These are phyloP conservation scores for Sphagnum contortum DNA, from an alignment of 225 moss, liverwort and hornwort species.

Conservation along the genomic window DNA sequence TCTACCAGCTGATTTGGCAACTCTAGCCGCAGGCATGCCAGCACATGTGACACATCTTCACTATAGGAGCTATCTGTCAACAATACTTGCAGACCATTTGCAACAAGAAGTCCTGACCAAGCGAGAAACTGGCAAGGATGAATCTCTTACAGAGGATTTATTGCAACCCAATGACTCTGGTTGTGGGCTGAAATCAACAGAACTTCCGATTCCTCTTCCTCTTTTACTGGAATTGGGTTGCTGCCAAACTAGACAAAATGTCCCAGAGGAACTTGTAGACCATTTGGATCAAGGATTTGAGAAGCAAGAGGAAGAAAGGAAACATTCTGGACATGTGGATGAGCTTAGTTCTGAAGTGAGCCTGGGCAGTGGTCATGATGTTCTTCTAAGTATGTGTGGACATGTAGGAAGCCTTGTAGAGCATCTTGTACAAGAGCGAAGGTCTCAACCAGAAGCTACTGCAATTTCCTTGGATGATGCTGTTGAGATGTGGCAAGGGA, in stretches of 20 bases:
- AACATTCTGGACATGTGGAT: constrained; percentile 8
- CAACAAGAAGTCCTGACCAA: constrained; percentile 3
- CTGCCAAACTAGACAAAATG: no score
- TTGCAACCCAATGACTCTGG: constrained; percentile 3
- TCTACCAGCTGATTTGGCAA: constrained; percentile 33
- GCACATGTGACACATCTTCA: constrained; percentile 28
- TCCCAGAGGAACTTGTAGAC: neutral
- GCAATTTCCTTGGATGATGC: constrained; percentile 51
- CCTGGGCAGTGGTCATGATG: constrained; percentile 15
- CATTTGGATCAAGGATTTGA: neutral
- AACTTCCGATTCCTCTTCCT: constrained; percentile 34
- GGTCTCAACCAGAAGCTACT: constrained; percentile 9
- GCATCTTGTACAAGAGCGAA: constrained; percentile 17
- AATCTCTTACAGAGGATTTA: constrained; percentile 4
- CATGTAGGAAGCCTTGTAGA: constrained; percentile 28
- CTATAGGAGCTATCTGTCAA: constrained; percentile 27
- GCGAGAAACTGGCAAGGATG: constrained; percentile 1
- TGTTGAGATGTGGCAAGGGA: constrained; percentile 36
- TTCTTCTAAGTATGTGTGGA: constrained; percentile 33
- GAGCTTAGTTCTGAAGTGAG: neutral
- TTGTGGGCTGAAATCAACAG: neutral
- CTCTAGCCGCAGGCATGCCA: constrained; percentile 46
- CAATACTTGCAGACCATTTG: constrained; percentile 17
- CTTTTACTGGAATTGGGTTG: constrained; percentile 12
- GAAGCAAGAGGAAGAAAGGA: constrained; percentile 2